Conservation (phyloP, 306 rosid species). For the Biancaea sappan region DNA sequence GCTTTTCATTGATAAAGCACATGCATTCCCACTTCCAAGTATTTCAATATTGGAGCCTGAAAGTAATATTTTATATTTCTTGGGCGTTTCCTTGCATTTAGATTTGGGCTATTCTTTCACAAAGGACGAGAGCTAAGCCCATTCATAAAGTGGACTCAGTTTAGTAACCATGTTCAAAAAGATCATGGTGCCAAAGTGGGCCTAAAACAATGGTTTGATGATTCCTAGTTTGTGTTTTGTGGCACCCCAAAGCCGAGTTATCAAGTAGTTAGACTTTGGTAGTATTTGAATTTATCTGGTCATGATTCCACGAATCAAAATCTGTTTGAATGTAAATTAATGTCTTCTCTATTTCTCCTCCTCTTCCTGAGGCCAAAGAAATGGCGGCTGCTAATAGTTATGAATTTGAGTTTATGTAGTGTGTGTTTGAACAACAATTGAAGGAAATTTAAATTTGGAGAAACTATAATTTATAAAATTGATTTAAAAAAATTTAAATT, state of each 20-base stretch:
- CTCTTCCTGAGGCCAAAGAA: too few relatives aligned
- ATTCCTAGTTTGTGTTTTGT: too few relatives aligned
- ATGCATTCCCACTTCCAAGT: background rate
- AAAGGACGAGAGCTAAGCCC: background rate
- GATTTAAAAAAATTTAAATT: too few relatives aligned
- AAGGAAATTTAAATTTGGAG: too few relatives aligned
- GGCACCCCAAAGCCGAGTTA: too few relatives aligned
- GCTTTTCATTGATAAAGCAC: background rate
- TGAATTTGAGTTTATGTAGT: background rate
- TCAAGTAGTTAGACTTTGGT: too few relatives aligned
- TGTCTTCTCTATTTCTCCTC: too few relatives aligned
- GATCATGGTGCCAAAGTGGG: background rate
- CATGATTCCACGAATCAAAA: too few relatives aligned
- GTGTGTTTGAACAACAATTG: too few relatives aligned
- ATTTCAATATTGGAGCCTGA: background rate
- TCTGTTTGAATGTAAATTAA: too few relatives aligned
- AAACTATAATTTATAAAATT: too few relatives aligned
- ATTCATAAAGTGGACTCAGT: background rate
- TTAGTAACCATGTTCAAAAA: background rate
- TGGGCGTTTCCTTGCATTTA: background rate
- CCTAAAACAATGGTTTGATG: background rate
- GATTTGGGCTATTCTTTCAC: background rate
- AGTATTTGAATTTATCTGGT: too few relatives aligned
- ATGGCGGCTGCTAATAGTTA: background rate
- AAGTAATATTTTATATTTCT: background rate